A percentile compares a stretch with the other conserved stretches of the same genome.
These are phyloP conservation scores for Tetradesmus lagerheimii DNA, from an alignment of 139 green algal species.

Conservation along the genomic window DNA sequence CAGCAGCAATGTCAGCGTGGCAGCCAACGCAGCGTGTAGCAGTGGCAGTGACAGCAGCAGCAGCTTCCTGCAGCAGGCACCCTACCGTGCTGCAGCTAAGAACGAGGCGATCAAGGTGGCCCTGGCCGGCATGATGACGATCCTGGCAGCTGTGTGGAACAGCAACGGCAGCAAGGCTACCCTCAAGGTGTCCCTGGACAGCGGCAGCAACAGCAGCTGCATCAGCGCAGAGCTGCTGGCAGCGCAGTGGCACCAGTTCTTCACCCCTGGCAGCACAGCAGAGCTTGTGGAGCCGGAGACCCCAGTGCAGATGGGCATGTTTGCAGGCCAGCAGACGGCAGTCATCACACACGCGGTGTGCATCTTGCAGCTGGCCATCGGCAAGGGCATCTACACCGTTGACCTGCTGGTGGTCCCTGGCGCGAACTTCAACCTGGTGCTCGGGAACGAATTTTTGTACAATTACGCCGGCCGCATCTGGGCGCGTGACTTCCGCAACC, in stretches of 20 bases:
- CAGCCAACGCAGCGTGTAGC: no score
- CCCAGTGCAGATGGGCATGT: background rate
- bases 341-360: background rate
- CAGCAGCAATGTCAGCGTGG: background rate
- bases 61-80: background rate
- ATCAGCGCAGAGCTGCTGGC: background rate
- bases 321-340: background rate
- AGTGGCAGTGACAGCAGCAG: background rate
- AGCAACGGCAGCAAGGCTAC: background rate
- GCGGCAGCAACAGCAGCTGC: background rate
- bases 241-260: background rate
- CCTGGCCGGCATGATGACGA: background rate
- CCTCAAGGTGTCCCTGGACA: background rate
- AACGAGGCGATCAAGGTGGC: background rate
- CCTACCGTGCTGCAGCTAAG: background rate
- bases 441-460: background rate
- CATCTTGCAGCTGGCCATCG: background rate
- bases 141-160: background rate
- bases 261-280: slow-evolving; percentile 3
- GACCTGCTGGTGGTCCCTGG: background rate
- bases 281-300: background rate
- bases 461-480: background rate
- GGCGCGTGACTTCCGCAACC: background rate
- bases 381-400: background rate
- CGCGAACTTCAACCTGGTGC: background rate